These are phyloP conservation scores for Lactarius hatsudake DNA, from an alignment of 768 basidiomycete genomes.

Conservation along the genomic window DNA sequence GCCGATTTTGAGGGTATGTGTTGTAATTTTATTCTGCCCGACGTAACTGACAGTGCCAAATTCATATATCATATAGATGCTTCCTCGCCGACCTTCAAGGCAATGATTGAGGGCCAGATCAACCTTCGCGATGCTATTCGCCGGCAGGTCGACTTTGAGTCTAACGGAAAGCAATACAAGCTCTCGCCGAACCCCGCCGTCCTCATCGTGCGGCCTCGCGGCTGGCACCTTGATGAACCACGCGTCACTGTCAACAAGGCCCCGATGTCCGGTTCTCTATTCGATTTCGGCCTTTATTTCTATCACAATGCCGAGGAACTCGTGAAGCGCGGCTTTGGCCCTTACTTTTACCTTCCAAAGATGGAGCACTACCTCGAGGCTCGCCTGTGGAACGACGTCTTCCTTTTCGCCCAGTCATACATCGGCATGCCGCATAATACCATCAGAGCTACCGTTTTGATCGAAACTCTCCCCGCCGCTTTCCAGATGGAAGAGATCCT, in stretches of 20 bases:
- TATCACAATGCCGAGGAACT: slow-evolving; percentile 95
- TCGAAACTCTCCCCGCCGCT: slow-evolving; percentile 97
- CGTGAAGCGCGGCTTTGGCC: slow-evolving; percentile 81
- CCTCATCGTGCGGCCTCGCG: slow-evolving; percentile 91
- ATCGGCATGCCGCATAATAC: slow-evolving; percentile 83
- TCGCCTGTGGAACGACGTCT: slow-evolving; percentile 97
- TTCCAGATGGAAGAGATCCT: slow-evolving; percentile 99
- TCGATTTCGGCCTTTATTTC: slow-evolving; percentile 97
- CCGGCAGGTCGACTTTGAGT: slow-evolving; percentile 86
- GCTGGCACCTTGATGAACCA: slow-evolving; percentile 98
- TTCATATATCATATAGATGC: slow-evolving; percentile 64
- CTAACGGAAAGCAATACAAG: slow-evolving; percentile 88
- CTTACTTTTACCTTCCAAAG: slow-evolving; percentile 98
- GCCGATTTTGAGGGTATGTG: slow-evolving; percentile 94
- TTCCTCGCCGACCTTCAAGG: slow-evolving; percentile 88
- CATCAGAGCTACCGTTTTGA: slow-evolving; percentile 90
- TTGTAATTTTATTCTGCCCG: not conserved
- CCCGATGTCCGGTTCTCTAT: slow-evolving; percentile 88
- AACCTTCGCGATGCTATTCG: slow-evolving; percentile 91
- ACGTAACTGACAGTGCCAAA: slow-evolving; percentile 22
- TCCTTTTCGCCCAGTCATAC: slow-evolving; percentile 89
- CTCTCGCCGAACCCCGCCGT: slow-evolving; percentile 82
- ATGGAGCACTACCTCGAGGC: slow-evolving; percentile 99
- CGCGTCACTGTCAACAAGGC: slow-evolving; percentile 86
- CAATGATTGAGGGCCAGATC: slow-evolving; percentile 89